Conservation (phyloP, 2,329 filamentous ascomycete genomes). For the Ophiocordyceps camponoti-saundersi region DNA sequence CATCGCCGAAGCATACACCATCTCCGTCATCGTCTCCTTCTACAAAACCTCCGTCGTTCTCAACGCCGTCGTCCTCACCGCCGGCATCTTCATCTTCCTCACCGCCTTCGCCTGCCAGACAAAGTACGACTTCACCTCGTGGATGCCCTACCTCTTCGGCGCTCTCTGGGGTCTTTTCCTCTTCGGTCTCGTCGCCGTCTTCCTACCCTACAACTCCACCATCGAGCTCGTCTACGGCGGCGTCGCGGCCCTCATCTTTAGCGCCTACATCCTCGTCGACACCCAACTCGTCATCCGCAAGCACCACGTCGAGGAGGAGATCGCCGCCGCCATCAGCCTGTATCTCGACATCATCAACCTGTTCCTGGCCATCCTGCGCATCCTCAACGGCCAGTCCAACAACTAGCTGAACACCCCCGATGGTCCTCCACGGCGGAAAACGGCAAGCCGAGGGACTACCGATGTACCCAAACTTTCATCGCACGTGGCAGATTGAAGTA, state of each 20-base stretch:
- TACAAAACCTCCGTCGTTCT: constrained; percentile 74
- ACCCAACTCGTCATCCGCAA: constrained; percentile 91
- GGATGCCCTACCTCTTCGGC: constrained; percentile 91
- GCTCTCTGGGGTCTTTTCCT: constrained; percentile 78
- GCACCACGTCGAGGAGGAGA: constrained; percentile 96
- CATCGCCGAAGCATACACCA: constrained; percentile 77
- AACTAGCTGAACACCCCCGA: constrained; percentile 34
- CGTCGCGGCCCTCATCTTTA: constrained; percentile 73
- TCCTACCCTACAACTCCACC: constrained; percentile 71
- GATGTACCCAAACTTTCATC: background rate
- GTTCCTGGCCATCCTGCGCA: constrained; percentile 87
- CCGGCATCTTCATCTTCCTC: constrained; percentile 63
- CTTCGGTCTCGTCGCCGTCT: constrained; percentile 82
- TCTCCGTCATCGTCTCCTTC: constrained; percentile 84
- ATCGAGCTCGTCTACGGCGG: constrained; percentile 76
- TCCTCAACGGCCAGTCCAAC: constrained; percentile 89
- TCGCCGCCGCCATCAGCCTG: constrained; percentile 82
- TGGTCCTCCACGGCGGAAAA: background rate
- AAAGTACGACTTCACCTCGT: constrained; percentile 95
- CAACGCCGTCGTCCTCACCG: constrained; percentile 77
- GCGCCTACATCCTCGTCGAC: constrained; percentile 86
- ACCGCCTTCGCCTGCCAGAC: constrained; percentile 89
- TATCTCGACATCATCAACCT: constrained; percentile 96
- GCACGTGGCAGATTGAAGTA: background rate
- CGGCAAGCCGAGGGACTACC: background rate